phyloP scores from a whole-genome alignment of 2,329 filamentous ascomycete genomes.

The Cercospora beticola region DNA sequence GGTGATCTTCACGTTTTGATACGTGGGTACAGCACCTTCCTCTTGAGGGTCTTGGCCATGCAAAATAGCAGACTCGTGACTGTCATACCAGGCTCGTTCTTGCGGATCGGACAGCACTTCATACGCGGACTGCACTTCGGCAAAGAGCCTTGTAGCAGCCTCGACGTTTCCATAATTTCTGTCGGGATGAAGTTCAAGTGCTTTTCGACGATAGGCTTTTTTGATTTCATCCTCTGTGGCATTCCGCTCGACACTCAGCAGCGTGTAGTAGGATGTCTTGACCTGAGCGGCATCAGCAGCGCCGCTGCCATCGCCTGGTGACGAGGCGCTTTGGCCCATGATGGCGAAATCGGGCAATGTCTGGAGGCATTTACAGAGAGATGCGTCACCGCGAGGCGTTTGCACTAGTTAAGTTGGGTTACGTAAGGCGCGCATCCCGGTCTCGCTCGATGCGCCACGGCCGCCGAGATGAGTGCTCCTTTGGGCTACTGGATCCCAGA shows the following conservation, averaged over 20 bases:
- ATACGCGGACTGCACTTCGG: constrained; percentile 89
- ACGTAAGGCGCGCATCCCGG: not conserved
- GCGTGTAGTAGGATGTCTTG: constrained; percentile 82
- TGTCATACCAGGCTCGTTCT: constrained; percentile 96
- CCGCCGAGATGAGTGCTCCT: not conserved
- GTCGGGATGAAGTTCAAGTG: constrained; percentile 91
- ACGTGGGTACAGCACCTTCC: constrained; percentile 57
- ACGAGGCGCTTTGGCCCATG: constrained; percentile 52
- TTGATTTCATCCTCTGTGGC: constrained; percentile 91
- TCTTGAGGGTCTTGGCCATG: constrained; percentile 58
- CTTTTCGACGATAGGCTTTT: constrained; percentile 86
- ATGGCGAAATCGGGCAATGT: constrained; percentile 2
- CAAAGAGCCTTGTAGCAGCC: constrained; percentile 78
- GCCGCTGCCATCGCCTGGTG: constrained; percentile 32
- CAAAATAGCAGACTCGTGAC: constrained; percentile 82
- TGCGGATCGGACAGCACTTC: constrained; percentile 95
- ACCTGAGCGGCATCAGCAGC: constrained; percentile 33
- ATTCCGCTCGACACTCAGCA: constrained; percentile 69
- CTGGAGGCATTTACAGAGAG: not conserved
- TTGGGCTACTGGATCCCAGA: not conserved
- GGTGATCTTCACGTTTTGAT: constrained; percentile 71
- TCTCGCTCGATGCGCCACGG: not conserved
- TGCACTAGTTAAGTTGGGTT: not conserved
- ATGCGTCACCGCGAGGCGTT: not conserved
- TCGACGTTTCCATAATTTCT: constrained; percentile 87